These are phyloP conservation scores for Mycena amicta DNA, from an alignment of 768 basidiomycete genomes.

Conservation along the genomic window DNA sequence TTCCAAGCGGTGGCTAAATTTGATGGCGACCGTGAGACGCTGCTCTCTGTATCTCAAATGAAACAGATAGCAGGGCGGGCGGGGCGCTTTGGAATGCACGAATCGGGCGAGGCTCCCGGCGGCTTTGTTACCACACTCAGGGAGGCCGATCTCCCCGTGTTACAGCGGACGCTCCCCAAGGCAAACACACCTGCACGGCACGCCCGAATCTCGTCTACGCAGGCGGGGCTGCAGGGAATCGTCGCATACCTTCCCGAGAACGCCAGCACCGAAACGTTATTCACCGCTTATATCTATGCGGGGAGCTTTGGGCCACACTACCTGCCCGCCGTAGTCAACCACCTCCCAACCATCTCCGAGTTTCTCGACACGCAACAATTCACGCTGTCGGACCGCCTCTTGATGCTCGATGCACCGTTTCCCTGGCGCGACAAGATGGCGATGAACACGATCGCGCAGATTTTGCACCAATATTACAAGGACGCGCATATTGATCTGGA, in stretches of 20 bases:
- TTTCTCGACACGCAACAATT: slow-evolving; percentile 49
- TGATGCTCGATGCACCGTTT: slow-evolving; percentile 55
- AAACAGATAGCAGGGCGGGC: slow-evolving; percentile 97
- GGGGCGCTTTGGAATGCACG: slow-evolving; percentile 79
- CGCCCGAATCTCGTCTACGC: slow-evolving; percentile 47
- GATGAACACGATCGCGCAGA: slow-evolving; percentile 35
- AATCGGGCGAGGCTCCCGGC: slow-evolving; percentile 40
- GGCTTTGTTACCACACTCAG: slow-evolving; percentile 80
- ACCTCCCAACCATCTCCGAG: slow-evolving; percentile 29
- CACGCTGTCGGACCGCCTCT: slow-evolving; percentile 45
- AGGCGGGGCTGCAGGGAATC: slow-evolving; percentile 21
- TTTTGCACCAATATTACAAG: slow-evolving; percentile 46
- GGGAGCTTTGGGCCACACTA: slow-evolving; percentile 46
- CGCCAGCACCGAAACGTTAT: slow-evolving; percentile 43
- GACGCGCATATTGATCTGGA: slow-evolving; percentile 46
- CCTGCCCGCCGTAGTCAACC: slow-evolving; percentile 33
- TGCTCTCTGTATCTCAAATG: slow-evolving; percentile 72
- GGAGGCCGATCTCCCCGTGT: slow-evolving; percentile 58
- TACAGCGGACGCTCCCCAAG: slow-evolving; percentile 56
- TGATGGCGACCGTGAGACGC: slow-evolving; percentile 46
- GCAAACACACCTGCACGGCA: slow-evolving; percentile 52
- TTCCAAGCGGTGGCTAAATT: slow-evolving; percentile 74
- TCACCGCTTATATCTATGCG: slow-evolving; percentile 52
- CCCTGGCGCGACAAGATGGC: slow-evolving; percentile 48
- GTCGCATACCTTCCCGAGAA: slow-evolving; percentile 44